Percentiles rank a stretch among this genome's conserved stretches.
Evolutionary conservation across 1,139 yeast genomes (phyloP).

Genomic region (Oligophagozyma castellii): DNA sequence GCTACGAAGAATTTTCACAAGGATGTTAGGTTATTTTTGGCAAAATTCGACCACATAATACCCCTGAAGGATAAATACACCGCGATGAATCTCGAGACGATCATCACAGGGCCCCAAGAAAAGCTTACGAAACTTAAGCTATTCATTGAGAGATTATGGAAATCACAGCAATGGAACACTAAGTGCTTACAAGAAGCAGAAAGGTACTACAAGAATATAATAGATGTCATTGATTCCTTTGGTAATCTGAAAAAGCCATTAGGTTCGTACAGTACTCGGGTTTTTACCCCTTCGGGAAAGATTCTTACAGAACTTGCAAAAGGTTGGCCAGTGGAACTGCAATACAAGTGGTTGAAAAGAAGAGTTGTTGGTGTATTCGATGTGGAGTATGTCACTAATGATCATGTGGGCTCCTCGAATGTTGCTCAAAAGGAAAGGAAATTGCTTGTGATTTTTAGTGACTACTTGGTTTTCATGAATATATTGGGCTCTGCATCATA

Average conservation of each 20-base stretch:
- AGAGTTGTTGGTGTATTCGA: constrained; percentile 77
- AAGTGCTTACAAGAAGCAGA: constrained; percentile 26
- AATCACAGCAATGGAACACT: constrained; percentile 23
- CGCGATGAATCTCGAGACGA: constrained; percentile 47
- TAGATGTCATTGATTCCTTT: constrained; percentile 67
- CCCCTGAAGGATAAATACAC: constrained; percentile 31
- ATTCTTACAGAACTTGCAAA: constrained; percentile 69
- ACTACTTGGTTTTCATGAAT: constrained; percentile 52
- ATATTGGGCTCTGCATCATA: constrained; percentile 24
- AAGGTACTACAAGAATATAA: constrained; percentile 38
- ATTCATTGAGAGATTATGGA: constrained; percentile 44
- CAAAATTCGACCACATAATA: constrained; percentile 13
- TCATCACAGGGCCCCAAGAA: constrained; percentile 51
- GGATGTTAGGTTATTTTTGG: constrained; percentile 26
- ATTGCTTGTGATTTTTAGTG: constrained; percentile 68
- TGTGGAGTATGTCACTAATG: constrained; percentile 28
- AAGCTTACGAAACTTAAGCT: constrained; percentile 60
- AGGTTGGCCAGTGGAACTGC: constrained; percentile 79
- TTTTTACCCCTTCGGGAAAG: constrained; percentile 87
- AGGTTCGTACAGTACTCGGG: constrained; percentile 42
- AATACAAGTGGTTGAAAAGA: constrained; percentile 78
- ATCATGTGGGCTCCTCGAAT: constrained; percentile 8
- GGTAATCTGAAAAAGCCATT: constrained; percentile 37
- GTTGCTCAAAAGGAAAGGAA: constrained; percentile 18
- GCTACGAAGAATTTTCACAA: constrained; percentile 49